Base-by-base conservation (phyloP, 306 rosid species). In the Vachellia collinsii region DNA sequence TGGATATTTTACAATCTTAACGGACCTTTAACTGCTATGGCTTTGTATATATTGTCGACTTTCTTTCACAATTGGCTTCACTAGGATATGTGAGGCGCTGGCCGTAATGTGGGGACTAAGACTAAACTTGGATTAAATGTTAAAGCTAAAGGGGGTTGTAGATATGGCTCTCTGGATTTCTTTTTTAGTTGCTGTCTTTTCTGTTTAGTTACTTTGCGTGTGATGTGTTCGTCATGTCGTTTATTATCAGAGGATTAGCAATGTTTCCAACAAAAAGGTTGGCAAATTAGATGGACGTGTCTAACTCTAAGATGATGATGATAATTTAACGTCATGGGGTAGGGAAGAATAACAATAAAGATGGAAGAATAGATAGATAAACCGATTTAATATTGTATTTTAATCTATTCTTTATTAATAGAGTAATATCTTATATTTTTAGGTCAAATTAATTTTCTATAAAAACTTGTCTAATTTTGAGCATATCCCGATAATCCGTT, bases 31-130 rank as follows among this genome's bases (percentile, higher is more conserved):
- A 12, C 25, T 68, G 16, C 62, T 62, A 63, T 80, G 78, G 72
- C 75, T 76, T 73, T 56, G 75, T 83, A 75, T 72, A 61, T 85
- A 65, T 66, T 68, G 3, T 48, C 12, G 10, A 68, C 50, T 70
- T 71, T 54, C 54, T 20, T 39, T 29, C 34, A 29, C 34, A 29
- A 29, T 29, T 29, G 34, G 34, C 34, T 29, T 41, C 13, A 68
- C 22, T 73, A 14, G 17, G 50, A 39, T 54, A 8, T 79, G 44
- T 51, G 73, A 53, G 38, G 79, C 37, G 56, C 14, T 66, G 84
- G 54, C 65, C 53, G 39, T 59, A 38, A 36, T 48, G 34, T 39
- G 61, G 54, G 54, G 9, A 25, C 54, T 64, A 29, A 6, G 17
- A n/a, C 56, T 64, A n/a, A 36, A 44, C 74, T 29, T 81, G 51